Conservation (phyloP, 306 rosid genomes). For the Chamaecrista fasciculata region DNA sequence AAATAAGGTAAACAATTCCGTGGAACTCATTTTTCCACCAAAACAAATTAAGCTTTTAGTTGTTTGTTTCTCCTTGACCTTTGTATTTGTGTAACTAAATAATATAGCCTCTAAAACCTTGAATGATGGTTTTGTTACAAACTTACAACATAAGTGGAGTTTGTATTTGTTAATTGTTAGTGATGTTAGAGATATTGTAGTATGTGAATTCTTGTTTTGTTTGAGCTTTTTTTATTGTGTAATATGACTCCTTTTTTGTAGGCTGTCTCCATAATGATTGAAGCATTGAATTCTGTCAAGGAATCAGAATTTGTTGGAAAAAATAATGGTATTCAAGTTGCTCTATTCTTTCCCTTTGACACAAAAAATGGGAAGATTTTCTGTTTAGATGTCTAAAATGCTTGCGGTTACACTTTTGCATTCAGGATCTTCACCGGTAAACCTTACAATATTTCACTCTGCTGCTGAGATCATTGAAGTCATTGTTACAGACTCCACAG, state of each 20-base stretch:
- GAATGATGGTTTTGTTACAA: neutral
- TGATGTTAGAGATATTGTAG: conserved; percentile 13
- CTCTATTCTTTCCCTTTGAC: conserved; percentile 21
- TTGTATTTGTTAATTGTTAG: conserved; percentile 16
- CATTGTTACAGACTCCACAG: conserved; percentile 85
- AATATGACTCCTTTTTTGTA: conserved; percentile 35
- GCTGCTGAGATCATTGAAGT: conserved; percentile 99
- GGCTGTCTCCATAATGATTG: conserved; percentile 80
- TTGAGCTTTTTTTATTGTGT: conserved; percentile 23
- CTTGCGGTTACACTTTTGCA: conserved; percentile 26
- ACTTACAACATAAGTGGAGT: conserved; percentile 4
- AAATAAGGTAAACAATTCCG: neutral
- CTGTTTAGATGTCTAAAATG: conserved; percentile 25
- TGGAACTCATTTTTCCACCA: neutral
- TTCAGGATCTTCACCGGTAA: conserved; percentile 83
- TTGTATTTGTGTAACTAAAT: neutral
- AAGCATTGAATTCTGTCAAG: conserved; percentile 70
- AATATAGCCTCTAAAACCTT: neutral
- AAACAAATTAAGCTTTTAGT: neutral
- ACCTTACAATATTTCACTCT: conserved; percentile 87
- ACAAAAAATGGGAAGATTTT: neutral
- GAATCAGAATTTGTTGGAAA: conserved; percentile 70
- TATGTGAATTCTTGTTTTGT: conserved; percentile 16
- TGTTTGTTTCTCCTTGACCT: conserved; percentile 21
- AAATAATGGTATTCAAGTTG: conserved; percentile 52